A percentile compares a stretch with the other conserved stretches of the same genome.
Evolutionary conservation across 768 basidiomycete genomes (phyloP).

Genomic region (Pleurotus tuoliensis): DNA sequence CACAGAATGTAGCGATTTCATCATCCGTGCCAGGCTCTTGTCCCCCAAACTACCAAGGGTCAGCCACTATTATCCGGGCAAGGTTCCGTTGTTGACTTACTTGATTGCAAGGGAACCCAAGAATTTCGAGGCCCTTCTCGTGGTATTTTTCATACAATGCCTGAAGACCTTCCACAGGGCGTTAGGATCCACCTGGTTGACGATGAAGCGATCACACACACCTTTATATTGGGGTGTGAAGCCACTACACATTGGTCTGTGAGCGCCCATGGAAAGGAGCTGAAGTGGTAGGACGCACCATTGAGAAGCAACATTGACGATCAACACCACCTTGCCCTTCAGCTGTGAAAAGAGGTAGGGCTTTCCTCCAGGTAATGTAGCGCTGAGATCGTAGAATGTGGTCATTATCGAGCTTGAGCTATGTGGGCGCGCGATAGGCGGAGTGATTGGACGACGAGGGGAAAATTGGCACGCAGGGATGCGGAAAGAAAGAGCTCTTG

Average conservation of each 20-base stretch:
- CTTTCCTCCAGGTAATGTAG: constrained; percentile 53
- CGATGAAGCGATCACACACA: constrained; percentile 14
- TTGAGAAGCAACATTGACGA: constrained; percentile 75
- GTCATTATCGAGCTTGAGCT: constrained; percentile 22
- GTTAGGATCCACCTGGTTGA: not conserved
- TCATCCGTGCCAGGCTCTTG: constrained; percentile 84
- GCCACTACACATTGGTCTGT: constrained; percentile 42
- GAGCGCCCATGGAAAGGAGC: not conserved
- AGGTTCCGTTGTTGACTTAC: constrained; percentile 27
- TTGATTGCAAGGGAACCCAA: constrained; percentile 93
- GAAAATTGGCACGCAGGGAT: not conserved
- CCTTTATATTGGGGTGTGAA: constrained; percentile 82
- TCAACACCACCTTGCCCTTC: constrained; percentile 72
- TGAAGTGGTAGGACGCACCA: constrained; percentile 42
- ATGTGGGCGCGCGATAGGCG: constrained; percentile 11
- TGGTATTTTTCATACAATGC: constrained; percentile 78
- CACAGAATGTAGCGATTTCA: constrained; percentile 72
- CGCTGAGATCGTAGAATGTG: constrained; percentile 67
- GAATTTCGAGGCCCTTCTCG: constrained; percentile 67
- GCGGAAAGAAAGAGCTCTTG: constrained; percentile 2
- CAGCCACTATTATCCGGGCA: not conserved
- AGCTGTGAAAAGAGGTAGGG: constrained; percentile 62
- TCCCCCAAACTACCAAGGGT: constrained; percentile 58
- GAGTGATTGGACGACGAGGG: constrained; percentile 1
- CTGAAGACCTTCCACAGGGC: constrained; percentile 58